A percentile compares a stretch with the other conserved stretches of the same genome.
These are phyloP conservation scores for Fusarium fujikuroi DNA, from an alignment of 2,329 filamentous ascomycete genomes.

Conservation along the genomic window DNA sequence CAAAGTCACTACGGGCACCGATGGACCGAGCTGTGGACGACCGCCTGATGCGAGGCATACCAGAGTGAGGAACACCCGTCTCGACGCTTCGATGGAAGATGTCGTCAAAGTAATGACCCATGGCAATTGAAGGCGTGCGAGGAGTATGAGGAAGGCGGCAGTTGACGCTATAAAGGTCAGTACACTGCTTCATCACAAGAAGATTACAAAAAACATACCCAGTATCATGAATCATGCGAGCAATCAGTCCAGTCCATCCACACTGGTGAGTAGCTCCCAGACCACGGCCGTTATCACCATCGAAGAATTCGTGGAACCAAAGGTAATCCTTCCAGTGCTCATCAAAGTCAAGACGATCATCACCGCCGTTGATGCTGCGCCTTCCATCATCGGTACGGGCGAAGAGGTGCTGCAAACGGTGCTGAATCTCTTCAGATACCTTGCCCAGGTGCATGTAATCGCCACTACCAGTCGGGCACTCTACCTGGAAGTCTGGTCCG, in stretches of 20 bases:
- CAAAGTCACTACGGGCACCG: constrained; percentile 83
- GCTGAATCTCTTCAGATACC: constrained; percentile 94
- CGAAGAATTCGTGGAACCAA: constrained; percentile 98
- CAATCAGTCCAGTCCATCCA: constrained; percentile 95
- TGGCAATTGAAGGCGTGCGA: constrained; percentile 82
- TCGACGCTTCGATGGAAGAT: constrained; percentile 67
- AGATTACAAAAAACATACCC: constrained; percentile 69
- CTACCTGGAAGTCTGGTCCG: constrained; percentile 85
- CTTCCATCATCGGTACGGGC: constrained; percentile 84
- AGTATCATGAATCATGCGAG: constrained; percentile 97
- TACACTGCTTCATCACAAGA: not conserved
- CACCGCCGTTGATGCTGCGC: constrained; percentile 87
- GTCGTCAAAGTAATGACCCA: constrained; percentile 96
- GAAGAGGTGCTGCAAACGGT: constrained; percentile 92
- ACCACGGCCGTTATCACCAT: constrained; percentile 89
- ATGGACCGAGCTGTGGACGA: constrained; percentile 88
- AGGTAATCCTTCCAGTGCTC: constrained; percentile 85
- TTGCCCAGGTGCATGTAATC: constrained; percentile 96
- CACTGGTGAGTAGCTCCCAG: constrained; percentile 94
- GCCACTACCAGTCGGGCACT: constrained; percentile 92
- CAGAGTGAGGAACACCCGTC: constrained; percentile 51
- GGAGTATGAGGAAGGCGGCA: constrained; percentile 94
- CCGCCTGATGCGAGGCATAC: constrained; percentile 71
- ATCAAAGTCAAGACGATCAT: constrained; percentile 89
- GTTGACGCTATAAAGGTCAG: constrained; percentile 73